A percentile compares a stretch with the other conserved stretches of the same genome.
Evolutionary conservation across 257 asterid genomes (phyloP).

Genomic region (Solanum bukasovii): DNA sequence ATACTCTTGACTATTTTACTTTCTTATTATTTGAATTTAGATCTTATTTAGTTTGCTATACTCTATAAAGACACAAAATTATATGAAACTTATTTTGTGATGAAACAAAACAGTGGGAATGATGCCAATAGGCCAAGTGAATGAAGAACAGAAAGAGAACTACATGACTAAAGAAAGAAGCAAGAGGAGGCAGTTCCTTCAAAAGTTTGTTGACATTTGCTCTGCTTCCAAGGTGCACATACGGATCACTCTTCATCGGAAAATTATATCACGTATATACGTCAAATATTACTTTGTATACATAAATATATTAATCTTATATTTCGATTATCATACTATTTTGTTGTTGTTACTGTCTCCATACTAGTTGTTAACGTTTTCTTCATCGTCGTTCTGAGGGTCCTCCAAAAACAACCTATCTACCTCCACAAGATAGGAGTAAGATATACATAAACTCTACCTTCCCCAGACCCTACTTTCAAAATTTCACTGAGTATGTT

Average conservation of each 20-base stretch:
- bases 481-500: not conserved
- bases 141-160: slow-evolving; percentile 40
- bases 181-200: slow-evolving; percentile 45
- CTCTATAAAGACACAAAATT: not conserved
- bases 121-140: slow-evolving; percentile 48
- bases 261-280: not conserved
- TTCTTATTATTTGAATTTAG: not conserved
- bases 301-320: not conserved
- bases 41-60: not conserved
- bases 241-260: not conserved
- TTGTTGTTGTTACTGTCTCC: not conserved
- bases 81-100: not conserved
- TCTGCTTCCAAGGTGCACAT: slow-evolving; percentile 37
- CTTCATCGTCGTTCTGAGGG: not conserved
- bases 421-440: not conserved
- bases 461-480: rapidly evolving
- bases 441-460: not conserved
- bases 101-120: slow-evolving; percentile 57
- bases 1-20: not conserved
- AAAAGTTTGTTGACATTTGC: slow-evolving; percentile 39
- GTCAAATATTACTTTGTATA: not conserved
- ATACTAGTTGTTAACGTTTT: too few relatives aligned
- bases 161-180: slow-evolving; percentile 34
- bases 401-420: not conserved
- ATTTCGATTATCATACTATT: not conserved